Evolutionary conservation across 192 early-diverging fungal species (phyloP), one percentile per base, ranked within the genome.

Genomic region (Borealophlyctis nickersoniae): DNA sequence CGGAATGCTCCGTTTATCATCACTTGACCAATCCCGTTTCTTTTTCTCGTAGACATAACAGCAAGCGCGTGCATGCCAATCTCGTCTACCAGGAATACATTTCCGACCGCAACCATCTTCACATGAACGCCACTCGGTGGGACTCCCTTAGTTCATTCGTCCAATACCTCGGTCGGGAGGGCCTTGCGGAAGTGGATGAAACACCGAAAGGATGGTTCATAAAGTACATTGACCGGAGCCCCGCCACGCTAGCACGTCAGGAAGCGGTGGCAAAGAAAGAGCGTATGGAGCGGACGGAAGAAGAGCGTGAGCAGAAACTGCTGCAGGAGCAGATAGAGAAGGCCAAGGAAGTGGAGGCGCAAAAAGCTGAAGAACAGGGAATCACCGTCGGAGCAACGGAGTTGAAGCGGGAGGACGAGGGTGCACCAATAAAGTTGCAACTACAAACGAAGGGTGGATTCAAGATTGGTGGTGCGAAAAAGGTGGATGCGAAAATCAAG

Each of bases 61-160:
- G 91, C 0, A 84, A 90, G 56, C 81, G 89, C 53, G 90, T 95
- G 9, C 71, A 86, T 29, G 93, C 93, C n/a, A 97, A 99, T 69
- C 84, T 89, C 22, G 92, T 98, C 1, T 99, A 99, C 78, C 92
- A 99, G 71, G 96, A 99, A 72, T 93, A 94, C 33, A 92, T 99
- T 62, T 74, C 87, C 3, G 92, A 99, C 72, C 75, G 88, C 30
- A 78, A 91, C 53, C 96, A 99, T 74, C 62, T 94, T 45, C 96
- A 99, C 66, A 96, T 99, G 94, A 99, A 96, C 65, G 79, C 93
- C 1, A 99, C 96, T 0, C 71, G 83, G 55, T 99, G 96, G 96
- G 77, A 86, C 2, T 83, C 93, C n/a, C 74, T 99, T 30, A 79
- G 88, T 4, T 93, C 92, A 45, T 99, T 95, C 73, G 82, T 87